Base-by-base conservation (phyloP, 257 asterid species). In the Coffea eugenioides region DNA sequence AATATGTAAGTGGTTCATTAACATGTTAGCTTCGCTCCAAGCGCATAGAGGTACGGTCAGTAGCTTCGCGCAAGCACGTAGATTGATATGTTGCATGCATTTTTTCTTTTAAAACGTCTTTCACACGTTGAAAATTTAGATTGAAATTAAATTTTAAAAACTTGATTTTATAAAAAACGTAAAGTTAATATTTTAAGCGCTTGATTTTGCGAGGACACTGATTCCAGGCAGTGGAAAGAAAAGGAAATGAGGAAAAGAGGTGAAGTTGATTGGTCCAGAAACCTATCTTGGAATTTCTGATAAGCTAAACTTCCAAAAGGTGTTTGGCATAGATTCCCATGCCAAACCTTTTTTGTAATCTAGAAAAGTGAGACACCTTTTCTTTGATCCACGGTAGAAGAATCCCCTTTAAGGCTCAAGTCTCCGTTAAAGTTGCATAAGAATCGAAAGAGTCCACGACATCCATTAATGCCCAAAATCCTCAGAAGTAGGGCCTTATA, bases 311-410 rank as follows among this genome's bases (percentile, higher is more conserved):
- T 27, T 65, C 21, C 15, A 27, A 64, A 64, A 78, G 76, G 76
- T 69, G 70, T 36, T 54, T 3, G 81, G 76, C 76, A 78, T 52
- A 52, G 81, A 69, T 78, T 69, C 76, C 56, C 67, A 69, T 61
- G 23, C 66, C 74, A 78, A 41, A 75, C 41, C 52, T 36, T 75
- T 18, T 57, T 73, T 36, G 49, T 20, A 59, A 27, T 46, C 70
- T 18, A 27, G 12, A 69, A 51, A 78, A 54, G 81, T 52, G 69
- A 45, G 68, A 51, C 75, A 66, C 4, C 71, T 75, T 76, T 62
- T 52, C 39, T 9, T 77, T 9, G 36, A 39, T 27, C 73, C 67
- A 66, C 14, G 67, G 34, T 11, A 25, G 39, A 21, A 65, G 51
- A 49, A 18, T n/a, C 72, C 34, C 27, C 27, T 39, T 39, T 4